Base-by-base conservation (phyloP, 2,329 filamentous ascomycete genomes). In the Penicillium fuscoglaucum region DNA sequence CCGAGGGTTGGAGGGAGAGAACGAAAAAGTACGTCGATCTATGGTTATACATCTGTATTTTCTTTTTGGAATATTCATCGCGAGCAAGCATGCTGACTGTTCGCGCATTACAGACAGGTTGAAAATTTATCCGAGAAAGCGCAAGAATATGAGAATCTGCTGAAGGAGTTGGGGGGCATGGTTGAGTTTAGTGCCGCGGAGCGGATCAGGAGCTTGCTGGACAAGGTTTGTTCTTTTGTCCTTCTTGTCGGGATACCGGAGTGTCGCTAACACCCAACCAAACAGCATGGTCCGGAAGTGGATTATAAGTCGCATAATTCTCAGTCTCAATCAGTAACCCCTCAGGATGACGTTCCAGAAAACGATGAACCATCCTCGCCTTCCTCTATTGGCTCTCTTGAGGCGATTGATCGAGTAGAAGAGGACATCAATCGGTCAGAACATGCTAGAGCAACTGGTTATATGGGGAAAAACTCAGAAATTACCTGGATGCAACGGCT, bases 401-500 rank as follows among this genome's bases (percentile, higher is more conserved):
- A 78, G 40, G 76, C 76, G 6, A 74, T 79, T 24, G 78, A 80
- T 60, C 70, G 75, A n/a, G 75, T 79, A 15, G 74, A 79, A 48
- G 77, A 79, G 61, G 78, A 80, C 46, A 65, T 78, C 48, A 76
- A 77, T 21, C 70, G 74, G 45, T 71, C 62, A 53, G 70, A 74
- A 60, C 61, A 68, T 41, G 68, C 73, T 2, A 65, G 74, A 53
- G 71, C 73, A 8, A 79, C 75, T 1, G 76, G 77, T 1, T 80
- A 75, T 59, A 75, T 78, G 68, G 78, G 78, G 4, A 79, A 79
- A 58, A 78, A 78, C 41, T 80, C 78, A 0, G 77, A 79, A 54
- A 64, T 79, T 15, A 79, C 73, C 15, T 80, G 78, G 78, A 72
- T 79, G 64, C 77, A 79, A 59, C 70, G 75, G 39, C 59, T 79